These are phyloP conservation scores for Liquidambar formosana DNA, from an alignment of 164 flowering plant genomes.

Conservation along the genomic window DNA sequence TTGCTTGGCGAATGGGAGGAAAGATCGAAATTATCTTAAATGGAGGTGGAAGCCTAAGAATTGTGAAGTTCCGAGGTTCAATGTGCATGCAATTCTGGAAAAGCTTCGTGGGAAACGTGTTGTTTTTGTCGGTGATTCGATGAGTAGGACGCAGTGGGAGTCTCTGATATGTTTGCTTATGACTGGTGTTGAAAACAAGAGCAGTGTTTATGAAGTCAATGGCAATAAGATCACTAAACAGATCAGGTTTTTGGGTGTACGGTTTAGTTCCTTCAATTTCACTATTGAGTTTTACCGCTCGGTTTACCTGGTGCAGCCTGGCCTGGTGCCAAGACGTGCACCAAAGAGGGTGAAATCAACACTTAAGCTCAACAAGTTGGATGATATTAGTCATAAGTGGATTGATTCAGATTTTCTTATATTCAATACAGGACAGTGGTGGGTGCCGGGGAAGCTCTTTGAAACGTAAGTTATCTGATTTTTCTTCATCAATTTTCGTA, in stretches of 20 bases:
- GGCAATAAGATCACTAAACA: slow-evolving; percentile 53
- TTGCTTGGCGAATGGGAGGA: slow-evolving; percentile 80
- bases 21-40: slow-evolving; percentile 55
- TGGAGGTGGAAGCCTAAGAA: slow-evolving; percentile 90
- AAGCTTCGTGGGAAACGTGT: slow-evolving; percentile 42
- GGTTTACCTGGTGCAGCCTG: slow-evolving; percentile 47
- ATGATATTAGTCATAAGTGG: slow-evolving; percentile 48
- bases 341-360: slow-evolving; percentile 53
- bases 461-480: slow-evolving; percentile 53
- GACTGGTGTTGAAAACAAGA: slow-evolving; percentile 54
- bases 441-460: slow-evolving; percentile 59
- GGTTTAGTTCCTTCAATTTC: slow-evolving; percentile 51
- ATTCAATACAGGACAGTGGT: slow-evolving; percentile 72
- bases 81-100: slow-evolving; percentile 41
- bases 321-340: slow-evolving; percentile 35
- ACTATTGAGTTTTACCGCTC: slow-evolving; percentile 60
- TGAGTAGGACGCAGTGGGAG: slow-evolving; percentile 71
- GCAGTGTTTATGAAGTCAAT: slow-evolving; percentile 54
- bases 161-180: slow-evolving; percentile 61
- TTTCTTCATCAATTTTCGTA: slow-evolving; percentile 68
- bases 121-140: slow-evolving; percentile 68
- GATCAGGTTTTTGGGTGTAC: slow-evolving; percentile 53
- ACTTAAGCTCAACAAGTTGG: slow-evolving; percentile 48
- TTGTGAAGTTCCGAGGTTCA: slow-evolving; percentile 68
- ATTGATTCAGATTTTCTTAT: slow-evolving; percentile 48